Percentiles rank a stretch among this genome's conserved stretches.
phyloP scores from a whole-genome alignment of 2,329 filamentous ascomycete genomes.

The Aureobasidium sp. region DNA sequence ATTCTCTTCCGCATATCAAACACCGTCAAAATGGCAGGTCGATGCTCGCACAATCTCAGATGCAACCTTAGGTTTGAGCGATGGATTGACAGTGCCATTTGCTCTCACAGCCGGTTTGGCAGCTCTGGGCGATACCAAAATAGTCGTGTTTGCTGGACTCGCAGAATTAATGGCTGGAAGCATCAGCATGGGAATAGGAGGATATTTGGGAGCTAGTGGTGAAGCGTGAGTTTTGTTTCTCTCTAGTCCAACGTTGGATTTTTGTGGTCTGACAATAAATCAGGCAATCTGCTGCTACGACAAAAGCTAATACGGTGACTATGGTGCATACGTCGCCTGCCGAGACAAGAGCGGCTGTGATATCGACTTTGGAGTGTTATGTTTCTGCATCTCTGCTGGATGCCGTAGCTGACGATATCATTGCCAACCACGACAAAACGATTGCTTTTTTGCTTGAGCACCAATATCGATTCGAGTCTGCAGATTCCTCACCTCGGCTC shows the following conservation, averaged over 20 bases:
- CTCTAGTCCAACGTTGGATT: background rate
- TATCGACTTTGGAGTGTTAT: slow-evolving; percentile 1
- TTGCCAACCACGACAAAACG: background rate
- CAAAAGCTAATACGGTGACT: slow-evolving; percentile 35
- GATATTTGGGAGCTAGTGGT: slow-evolving; percentile 42
- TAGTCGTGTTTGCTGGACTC: slow-evolving; percentile 37
- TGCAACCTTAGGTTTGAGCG: slow-evolving; percentile 37
- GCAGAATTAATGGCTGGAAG: slow-evolving; percentile 37
- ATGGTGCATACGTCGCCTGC: slow-evolving; percentile 8
- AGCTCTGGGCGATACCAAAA: slow-evolving; percentile 32
- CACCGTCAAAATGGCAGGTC: slow-evolving; percentile 18
- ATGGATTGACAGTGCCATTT: slow-evolving; percentile 39
- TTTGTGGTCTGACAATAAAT: background rate
- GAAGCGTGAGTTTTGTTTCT: slow-evolving; percentile 34
- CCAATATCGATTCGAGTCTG: slow-evolving; percentile 39
- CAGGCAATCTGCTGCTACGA: slow-evolving; percentile 38
- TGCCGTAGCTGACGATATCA: background rate
- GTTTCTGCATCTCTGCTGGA: slow-evolving; percentile 3
- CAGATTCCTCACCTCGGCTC: slow-evolving; percentile 36
- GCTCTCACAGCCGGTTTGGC: slow-evolving; percentile 38
- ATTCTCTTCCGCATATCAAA: background rate
- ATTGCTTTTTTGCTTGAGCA: slow-evolving; percentile 24
- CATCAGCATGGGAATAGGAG: slow-evolving; percentile 38
- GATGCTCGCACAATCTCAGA: slow-evolving; percentile 40
- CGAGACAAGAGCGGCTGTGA: slow-evolving; percentile 1